Conservation (phyloP, 495 filamentous ascomycete genomes). For the Xylaria grammica region DNA sequence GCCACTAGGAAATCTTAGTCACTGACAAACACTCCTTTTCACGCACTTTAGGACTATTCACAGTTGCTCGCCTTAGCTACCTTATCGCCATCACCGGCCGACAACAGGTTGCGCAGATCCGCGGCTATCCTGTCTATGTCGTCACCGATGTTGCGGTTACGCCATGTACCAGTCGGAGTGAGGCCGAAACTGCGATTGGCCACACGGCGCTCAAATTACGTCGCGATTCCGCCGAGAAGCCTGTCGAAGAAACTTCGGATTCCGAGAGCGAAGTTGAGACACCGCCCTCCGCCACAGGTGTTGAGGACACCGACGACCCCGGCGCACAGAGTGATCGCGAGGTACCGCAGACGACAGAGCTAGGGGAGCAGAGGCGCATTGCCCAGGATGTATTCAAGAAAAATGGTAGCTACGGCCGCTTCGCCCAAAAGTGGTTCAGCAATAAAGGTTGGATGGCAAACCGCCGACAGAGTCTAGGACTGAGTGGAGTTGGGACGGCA, state of each 20-base stretch:
- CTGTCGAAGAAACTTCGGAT: constrained; percentile 43
- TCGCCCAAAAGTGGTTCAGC: constrained; percentile 89
- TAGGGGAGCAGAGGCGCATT: constrained; percentile 54
- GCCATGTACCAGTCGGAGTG: constrained; percentile 74
- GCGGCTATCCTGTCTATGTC: constrained; percentile 80
- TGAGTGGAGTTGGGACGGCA: constrained; percentile 47
- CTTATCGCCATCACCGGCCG: constrained; percentile 83
- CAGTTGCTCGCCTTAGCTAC: constrained; percentile 74
- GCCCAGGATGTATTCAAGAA: constrained; percentile 83
- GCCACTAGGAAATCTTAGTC: neutral
- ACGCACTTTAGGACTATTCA: constrained; percentile 65
- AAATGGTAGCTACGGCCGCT: constrained; percentile 81
- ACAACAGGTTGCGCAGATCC: constrained; percentile 85
- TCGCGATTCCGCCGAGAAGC: constrained; percentile 33
- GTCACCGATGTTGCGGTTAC: constrained; percentile 87
- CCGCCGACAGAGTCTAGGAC: constrained; percentile 60
- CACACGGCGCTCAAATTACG: constrained; percentile 62
- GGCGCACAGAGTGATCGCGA: constrained; percentile 37
- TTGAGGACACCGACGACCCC: constrained; percentile 40
- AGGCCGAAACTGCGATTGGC: constrained; percentile 72
- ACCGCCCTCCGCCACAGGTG: constrained; percentile 23
- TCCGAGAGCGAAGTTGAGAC: constrained; percentile 48
- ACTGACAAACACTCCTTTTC: constrained; percentile 9
- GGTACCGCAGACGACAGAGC: constrained; percentile 24
- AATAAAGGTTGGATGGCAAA: constrained; percentile 74